Evolutionary conservation across 2,329 filamentous ascomycete species (phyloP).

Genomic region (Coleophoma cylindrospora): DNA sequence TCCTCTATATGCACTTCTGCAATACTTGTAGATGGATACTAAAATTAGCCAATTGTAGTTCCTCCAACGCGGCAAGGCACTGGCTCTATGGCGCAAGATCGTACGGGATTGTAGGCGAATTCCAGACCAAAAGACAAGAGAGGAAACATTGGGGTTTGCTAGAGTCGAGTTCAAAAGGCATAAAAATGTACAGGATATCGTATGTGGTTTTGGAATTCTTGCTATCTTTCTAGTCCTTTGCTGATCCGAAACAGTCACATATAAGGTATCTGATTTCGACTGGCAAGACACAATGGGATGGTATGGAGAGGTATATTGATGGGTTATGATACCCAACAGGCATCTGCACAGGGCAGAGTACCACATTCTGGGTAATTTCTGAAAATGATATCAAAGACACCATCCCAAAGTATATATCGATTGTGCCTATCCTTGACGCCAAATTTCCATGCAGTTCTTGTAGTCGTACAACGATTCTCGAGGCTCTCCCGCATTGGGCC

Average conservation of each 20-base stretch:
- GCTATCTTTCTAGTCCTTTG: neutral
- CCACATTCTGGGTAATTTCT: neutral
- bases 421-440: constrained; percentile 2
- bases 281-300: constrained; percentile 62
- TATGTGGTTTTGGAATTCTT: constrained; percentile 28
- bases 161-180: constrained; percentile 58
- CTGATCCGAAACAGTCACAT: constrained; percentile 37
- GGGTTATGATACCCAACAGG: constrained; percentile 31
- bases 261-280: constrained; percentile 60
- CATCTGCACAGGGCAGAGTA: neutral
- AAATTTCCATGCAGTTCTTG: neutral
- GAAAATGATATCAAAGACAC: neutral
- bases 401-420: too few relatives aligned
- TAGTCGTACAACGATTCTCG: neutral
- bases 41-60: constrained; percentile 37
- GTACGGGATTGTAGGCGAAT: constrained; percentile 50
- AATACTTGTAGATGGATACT: neutral
- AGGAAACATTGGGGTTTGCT: constrained; percentile 52
- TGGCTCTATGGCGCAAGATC: constrained; percentile 54
- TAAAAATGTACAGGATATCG: constrained; percentile 48
- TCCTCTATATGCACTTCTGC: neutral
- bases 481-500: too few relatives aligned
- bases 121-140: constrained; percentile 41
- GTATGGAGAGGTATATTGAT: constrained; percentile 52
- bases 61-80: constrained; percentile 47